These are phyloP conservation scores for Martiniozyma abietophila DNA, from an alignment of 805 yeast species.

Conservation along the genomic window DNA sequence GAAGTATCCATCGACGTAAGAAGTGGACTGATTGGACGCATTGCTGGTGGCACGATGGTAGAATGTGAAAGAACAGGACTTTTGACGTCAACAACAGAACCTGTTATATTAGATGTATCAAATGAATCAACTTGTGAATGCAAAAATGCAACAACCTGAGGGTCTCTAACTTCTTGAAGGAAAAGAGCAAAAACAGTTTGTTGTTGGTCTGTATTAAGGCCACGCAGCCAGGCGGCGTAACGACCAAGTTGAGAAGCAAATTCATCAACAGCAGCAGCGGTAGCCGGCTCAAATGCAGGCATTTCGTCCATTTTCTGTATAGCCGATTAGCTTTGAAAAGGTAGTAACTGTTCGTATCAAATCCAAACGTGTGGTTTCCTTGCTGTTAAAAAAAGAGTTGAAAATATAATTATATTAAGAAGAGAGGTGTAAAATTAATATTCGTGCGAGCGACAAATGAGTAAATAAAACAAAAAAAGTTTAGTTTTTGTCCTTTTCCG, in stretches of 20 bases:
- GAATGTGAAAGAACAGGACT: conserved; percentile 18
- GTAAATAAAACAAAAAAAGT: too few relatives aligned
- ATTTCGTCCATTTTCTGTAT: conserved; percentile 19
- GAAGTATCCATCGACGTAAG: too few relatives aligned
- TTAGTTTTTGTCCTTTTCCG: too few relatives aligned
- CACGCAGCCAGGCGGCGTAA: conserved; percentile 38
- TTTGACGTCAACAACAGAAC: too few relatives aligned
- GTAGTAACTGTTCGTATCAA: too few relatives aligned
- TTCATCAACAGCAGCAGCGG: conserved; percentile 23
- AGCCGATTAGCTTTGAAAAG: too few relatives aligned
- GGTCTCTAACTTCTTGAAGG: conserved; percentile 35
- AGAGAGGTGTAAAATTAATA: too few relatives aligned
- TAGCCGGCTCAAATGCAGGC: conserved; percentile 26
- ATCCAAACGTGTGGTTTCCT: too few relatives aligned
- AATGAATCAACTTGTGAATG: background rate
- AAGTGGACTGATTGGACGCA: conserved; percentile 20
- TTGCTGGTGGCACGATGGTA: conserved; percentile 17
- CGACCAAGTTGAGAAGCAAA: conserved; percentile 36
- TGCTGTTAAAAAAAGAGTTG: too few relatives aligned
- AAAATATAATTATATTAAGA: too few relatives aligned
- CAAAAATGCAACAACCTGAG: conserved; percentile 24
- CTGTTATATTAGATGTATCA: conserved; percentile 3
- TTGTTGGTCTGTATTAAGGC: conserved; percentile 37
- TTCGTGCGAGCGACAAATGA: too few relatives aligned
- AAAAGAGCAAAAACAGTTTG: conserved; percentile 39